Base-by-base conservation (phyloP, 352 stramenopile species). In the Phytophthora quininea region DNA sequence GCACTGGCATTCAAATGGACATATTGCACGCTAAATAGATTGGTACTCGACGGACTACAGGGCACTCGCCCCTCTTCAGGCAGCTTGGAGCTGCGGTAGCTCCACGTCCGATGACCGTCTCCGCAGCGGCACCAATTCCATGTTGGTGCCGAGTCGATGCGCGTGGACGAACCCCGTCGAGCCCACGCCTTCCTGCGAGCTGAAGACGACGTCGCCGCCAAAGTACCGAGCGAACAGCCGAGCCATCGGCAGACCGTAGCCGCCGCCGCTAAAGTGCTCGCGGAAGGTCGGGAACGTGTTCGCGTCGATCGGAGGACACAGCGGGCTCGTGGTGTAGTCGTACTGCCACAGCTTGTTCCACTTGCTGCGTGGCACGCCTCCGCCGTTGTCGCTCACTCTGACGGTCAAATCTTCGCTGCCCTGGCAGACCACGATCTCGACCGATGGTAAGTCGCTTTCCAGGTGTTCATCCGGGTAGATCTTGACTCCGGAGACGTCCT, bases 311-410 rank as follows among this genome's bases (percentile, higher is more conserved):
- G 79, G 74, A 15, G 78, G 77, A 35, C 70, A 80, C 54, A 73
- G 51, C 47, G 72, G 60, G 38, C 95, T 97, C 3, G 97, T 99
- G 19, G 97, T 99, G 82, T 99, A 99, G 27, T 99, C 83, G 72
- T 98, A 99, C 37, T 91, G 95, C 93, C 96, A 99, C 59, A 99
- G 97, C 54, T 96, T 92, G 46, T 92, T 86, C 84, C 98, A 98
- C 43, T 98, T 90, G 54, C 86, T 98, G 33, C 97, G 84, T 4
- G 88, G 86, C 68, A 99, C 99, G 49, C 97, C 97, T 27, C 97
- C 97, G 27, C 97, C 97, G 73, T 99, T 94, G 74, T 99, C 97
- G 29, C 82, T 93, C 32, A 99, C 88, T 78, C 99, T 99, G 63
- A 99, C 98, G 4, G 98, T 97, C 12, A 98, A 73, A 54, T 90